These are phyloP conservation scores for Eutypella sp. DNA, from an alignment of 2,329 filamentous ascomycete species.

Conservation along the genomic window DNA sequence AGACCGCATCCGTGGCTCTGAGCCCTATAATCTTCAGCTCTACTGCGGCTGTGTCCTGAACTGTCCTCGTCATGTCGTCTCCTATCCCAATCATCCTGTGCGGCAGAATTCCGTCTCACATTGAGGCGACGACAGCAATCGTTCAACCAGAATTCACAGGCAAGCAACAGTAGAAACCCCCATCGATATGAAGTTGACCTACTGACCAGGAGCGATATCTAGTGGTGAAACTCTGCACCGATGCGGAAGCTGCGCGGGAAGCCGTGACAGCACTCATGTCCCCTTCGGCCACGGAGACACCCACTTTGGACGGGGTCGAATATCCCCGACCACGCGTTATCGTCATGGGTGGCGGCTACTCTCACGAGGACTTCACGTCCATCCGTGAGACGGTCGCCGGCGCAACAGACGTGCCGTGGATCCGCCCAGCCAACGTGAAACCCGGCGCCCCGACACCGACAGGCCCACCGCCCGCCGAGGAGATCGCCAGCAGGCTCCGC, in stretches of 20 bases:
- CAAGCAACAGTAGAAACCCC: neutral
- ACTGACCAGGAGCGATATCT: neutral
- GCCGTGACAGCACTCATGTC: slow-evolving; percentile 1
- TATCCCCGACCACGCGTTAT: slow-evolving; percentile 2
- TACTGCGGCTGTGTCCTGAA: no score
- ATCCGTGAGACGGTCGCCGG: slow-evolving; percentile 5
- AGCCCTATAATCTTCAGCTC: no score
- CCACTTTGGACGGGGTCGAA: slow-evolving; percentile 1
- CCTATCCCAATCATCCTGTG: slow-evolving; percentile 7
- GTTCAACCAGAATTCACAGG: slow-evolving; percentile 5
- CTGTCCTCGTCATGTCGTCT: neutral
- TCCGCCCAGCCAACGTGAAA: slow-evolving; percentile 2
- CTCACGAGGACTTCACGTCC: slow-evolving; percentile 3
- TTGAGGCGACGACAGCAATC: slow-evolving; percentile 5
- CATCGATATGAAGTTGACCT: no score
- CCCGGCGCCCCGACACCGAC: neutral
- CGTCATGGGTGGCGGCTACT: slow-evolving; percentile 8
- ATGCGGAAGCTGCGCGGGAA: neutral
- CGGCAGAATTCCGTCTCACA: slow-evolving; percentile 5
- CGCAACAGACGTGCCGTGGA: slow-evolving; percentile 5
- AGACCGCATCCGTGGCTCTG: no score
- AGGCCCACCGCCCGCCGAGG: slow-evolving; percentile 3
- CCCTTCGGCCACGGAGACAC: neutral
- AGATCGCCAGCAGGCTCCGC: neutral
- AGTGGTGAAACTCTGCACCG: slow-evolving; percentile 4